A percentile compares a stretch with the other conserved stretches of the same genome.
Conservation (phyloP, 2,329 filamentous ascomycete species). For the Neonectria coccinea region DNA sequence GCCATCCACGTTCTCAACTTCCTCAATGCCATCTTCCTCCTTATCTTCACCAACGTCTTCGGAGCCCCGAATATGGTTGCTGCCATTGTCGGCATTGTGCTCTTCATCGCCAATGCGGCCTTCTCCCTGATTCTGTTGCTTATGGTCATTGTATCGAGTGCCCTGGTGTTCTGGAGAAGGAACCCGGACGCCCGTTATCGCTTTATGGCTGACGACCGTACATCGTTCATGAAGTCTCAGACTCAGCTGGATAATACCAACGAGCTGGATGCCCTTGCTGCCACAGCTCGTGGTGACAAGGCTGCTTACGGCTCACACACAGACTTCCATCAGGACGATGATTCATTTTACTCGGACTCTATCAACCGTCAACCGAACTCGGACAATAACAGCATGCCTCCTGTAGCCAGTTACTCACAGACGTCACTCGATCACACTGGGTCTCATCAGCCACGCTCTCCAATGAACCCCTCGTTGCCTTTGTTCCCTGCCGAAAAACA, state of each 20-base stretch:
- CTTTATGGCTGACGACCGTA: conserved; percentile 94
- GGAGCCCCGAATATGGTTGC: conserved; percentile 84
- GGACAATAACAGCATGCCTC: not conserved
- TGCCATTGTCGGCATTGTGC: conserved; percentile 87
- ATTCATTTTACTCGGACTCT: not conserved
- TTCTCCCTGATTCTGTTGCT: conserved; percentile 86
- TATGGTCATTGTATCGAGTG: conserved; percentile 73
- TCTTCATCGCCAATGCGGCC: conserved; percentile 88
- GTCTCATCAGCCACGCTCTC: not conserved
- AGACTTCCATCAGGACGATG: not conserved
- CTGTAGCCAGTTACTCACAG: not conserved
- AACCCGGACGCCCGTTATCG: conserved; percentile 97
- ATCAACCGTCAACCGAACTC: not conserved
- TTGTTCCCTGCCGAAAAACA: not conserved
- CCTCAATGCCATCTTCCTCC: conserved; percentile 86
- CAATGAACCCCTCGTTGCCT: not conserved
- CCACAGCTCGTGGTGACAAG: conserved; percentile 89
- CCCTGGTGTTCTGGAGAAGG: conserved; percentile 83
- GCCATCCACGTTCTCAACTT: conserved; percentile 91
- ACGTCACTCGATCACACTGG: not conserved
- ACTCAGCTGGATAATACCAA: conserved; percentile 80
- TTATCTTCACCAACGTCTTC: conserved; percentile 90
- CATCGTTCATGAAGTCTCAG: conserved; percentile 97
- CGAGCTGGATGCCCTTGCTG: conserved; percentile 89
- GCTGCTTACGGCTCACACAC: conserved; percentile 44